Conservation (phyloP, 345 rosid species). For the Aegle marmelos region DNA sequence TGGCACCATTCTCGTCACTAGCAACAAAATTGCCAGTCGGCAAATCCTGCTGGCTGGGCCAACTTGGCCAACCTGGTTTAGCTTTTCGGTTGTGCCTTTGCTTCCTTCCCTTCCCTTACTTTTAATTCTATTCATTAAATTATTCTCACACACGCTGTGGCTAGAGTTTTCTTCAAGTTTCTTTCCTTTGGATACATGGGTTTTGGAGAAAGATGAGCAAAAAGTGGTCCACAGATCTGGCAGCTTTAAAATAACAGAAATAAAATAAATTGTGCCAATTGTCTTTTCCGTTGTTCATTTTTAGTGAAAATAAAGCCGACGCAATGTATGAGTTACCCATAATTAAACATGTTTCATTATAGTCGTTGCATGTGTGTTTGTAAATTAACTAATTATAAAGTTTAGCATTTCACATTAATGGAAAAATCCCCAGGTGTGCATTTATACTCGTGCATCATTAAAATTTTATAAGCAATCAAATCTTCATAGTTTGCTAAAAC, state of each 20-base stretch:
- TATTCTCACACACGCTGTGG: neutral
- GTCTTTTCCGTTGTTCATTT: neutral
- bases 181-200: neutral
- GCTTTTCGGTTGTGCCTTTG: constrained; percentile 20
- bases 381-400: no score
- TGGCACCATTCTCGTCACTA: constrained; percentile 6
- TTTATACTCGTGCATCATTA: no score
- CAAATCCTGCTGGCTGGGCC: constrained; percentile 28
- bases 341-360: no score
- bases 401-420: no score
- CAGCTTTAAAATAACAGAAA: neutral
- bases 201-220: neutral
- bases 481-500: no score
- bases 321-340: no score
- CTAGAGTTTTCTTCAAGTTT: no score
- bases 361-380: no score
- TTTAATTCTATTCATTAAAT: neutral
- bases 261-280: neutral
- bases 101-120: no score
- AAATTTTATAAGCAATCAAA: no score
- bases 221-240: neutral
- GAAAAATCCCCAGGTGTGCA: no score
- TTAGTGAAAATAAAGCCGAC: no score
- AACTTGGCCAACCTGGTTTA: constrained; percentile 24
- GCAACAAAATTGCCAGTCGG: constrained; percentile 16